Conservation (phyloP, 192 early-diverging fungal genomes). For the Backusella tuberculispora region DNA sequence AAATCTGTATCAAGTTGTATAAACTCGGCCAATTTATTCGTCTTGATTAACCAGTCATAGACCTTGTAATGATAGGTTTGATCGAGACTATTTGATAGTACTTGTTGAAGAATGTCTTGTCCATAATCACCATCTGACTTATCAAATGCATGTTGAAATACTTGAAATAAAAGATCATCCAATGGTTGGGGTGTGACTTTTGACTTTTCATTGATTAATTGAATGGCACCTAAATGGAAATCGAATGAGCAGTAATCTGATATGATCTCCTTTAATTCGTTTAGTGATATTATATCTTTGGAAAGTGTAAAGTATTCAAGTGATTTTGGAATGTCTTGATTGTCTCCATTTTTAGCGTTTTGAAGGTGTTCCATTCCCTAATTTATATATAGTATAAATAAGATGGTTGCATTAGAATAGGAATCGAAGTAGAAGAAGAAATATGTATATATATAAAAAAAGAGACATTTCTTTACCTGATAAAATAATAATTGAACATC, state of each 20-base stretch:
- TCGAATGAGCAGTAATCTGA: not conserved
- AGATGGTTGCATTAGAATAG: not conserved
- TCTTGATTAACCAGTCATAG: slow-evolving; percentile 1
- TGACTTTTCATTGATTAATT: not conserved
- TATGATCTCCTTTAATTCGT: not conserved
- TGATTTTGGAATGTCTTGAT: not conserved
- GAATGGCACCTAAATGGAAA: not conserved
- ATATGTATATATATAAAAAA: not conserved
- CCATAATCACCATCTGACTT: not conserved
- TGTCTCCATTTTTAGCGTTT: slow-evolving; percentile 3
- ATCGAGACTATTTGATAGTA: not conserved
- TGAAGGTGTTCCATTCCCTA: slow-evolving; percentile 7
- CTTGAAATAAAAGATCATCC: not conserved
- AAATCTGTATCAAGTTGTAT: not conserved
- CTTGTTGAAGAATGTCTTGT: not conserved
- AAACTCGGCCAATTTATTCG: not conserved
- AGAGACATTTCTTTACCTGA: not conserved
- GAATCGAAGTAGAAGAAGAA: not conserved
- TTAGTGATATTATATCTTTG: not conserved
- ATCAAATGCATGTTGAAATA: not conserved
- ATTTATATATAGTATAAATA: not conserved
- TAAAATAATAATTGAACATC: not conserved
- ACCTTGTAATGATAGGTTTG: not conserved
- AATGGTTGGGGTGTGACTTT: not conserved
- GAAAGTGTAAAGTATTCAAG: not conserved